Conservation (phyloP, 2,329 filamentous ascomycete species). For the Ophiostoma ips region DNA sequence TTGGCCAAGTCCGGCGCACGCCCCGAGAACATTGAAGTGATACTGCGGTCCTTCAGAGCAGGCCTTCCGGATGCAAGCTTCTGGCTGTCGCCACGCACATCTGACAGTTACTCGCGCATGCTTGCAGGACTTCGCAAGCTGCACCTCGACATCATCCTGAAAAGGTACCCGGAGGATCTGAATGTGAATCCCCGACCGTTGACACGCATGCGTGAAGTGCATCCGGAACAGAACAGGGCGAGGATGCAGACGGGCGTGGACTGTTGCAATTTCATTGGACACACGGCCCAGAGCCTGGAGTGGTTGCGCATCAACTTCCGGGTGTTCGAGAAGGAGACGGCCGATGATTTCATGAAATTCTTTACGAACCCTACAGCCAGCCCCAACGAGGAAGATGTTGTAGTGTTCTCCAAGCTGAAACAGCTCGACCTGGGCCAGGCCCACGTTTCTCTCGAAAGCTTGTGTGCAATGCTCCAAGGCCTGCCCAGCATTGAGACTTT, state of each 20-base stretch:
- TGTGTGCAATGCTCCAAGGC: background rate
- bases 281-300: conserved; percentile 26
- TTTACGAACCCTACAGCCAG: background rate
- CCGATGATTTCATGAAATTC: background rate
- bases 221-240: background rate
- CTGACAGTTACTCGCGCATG: background rate
- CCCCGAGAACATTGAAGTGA: background rate
- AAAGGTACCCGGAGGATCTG: too few relatives aligned
- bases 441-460: background rate
- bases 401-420: background rate
- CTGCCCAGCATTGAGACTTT: background rate
- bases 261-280: background rate
- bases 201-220: too few relatives aligned
- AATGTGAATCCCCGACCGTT: too few relatives aligned
- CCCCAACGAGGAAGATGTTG: background rate
- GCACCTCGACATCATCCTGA: conserved; percentile 29
- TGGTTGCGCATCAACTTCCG: conserved; percentile 40
- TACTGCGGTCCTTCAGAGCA: background rate
- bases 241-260: background rate
- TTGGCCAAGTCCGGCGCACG: background rate
- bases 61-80: background rate
- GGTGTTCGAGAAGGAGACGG: background rate
- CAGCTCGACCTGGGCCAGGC: background rate
- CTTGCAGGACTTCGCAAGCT: conserved; percentile 17
- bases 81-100: background rate